phyloP scores from a whole-genome alignment of 164 flowering plant species.

The Tinospora cordifolia region DNA sequence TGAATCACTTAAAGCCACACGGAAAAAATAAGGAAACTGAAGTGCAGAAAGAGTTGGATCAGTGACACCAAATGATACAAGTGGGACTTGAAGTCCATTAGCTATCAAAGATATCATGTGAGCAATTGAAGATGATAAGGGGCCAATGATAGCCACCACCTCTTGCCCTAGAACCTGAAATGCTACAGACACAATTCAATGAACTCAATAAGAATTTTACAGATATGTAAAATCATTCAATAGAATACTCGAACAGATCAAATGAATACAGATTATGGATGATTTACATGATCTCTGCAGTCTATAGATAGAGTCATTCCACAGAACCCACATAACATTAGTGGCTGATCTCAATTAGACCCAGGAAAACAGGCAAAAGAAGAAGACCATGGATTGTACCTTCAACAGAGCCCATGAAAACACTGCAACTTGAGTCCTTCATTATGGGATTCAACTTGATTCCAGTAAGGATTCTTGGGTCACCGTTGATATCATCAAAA shows the following conservation, averaged over 20 bases:
- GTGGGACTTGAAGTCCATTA: slow-evolving; percentile 70
- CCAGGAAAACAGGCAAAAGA: background rate
- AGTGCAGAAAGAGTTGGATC: slow-evolving; percentile 79
- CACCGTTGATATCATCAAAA: slow-evolving; percentile 49
- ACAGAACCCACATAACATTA: background rate
- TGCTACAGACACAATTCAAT: slow-evolving; percentile 34
- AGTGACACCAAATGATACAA: slow-evolving; percentile 70
- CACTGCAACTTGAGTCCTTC: slow-evolving; percentile 50
- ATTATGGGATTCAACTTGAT: slow-evolving; percentile 37
- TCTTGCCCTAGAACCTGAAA: slow-evolving; percentile 56
- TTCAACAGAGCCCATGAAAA: slow-evolving; percentile 51
- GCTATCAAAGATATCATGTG: slow-evolving; percentile 55
- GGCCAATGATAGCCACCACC: slow-evolving; percentile 69
- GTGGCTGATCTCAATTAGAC: background rate
- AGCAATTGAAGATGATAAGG: slow-evolving; percentile 74
- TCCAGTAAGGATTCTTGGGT: slow-evolving; percentile 47
- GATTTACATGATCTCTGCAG: too few relatives aligned
- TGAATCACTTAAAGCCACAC: slow-evolving; percentile 53
- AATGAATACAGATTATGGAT: background rate
- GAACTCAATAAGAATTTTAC: background rate
- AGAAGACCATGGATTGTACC: slow-evolving; percentile 31
- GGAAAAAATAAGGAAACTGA: slow-evolving; percentile 63
- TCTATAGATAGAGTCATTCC: background rate
- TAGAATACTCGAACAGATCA: background rate
- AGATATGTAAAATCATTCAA: background rate